phyloP scores from a whole-genome alignment of 768 basidiomycete species.

The Trametes villosa region DNA sequence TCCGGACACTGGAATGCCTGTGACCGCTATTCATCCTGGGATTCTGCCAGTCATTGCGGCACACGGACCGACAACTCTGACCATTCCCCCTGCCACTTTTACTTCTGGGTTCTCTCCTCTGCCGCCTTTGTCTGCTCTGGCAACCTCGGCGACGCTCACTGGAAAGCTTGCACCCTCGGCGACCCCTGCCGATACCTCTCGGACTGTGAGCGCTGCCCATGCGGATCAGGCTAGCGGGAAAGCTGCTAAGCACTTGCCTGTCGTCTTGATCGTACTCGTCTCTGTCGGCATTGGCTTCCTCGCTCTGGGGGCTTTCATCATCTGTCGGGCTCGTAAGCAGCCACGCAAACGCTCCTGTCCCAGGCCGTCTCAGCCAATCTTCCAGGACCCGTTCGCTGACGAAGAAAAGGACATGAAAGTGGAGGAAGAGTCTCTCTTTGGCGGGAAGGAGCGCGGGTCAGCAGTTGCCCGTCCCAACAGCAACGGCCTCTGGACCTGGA shows the following conservation, averaged over 20 bases:
- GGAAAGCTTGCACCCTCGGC: neutral
- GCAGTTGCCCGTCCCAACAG: slow-evolving; percentile 37
- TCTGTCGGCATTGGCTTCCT: slow-evolving; percentile 55
- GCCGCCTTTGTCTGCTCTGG: slow-evolving; percentile 23
- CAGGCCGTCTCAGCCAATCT: slow-evolving; percentile 75
- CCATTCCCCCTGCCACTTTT: neutral
- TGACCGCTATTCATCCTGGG: slow-evolving; percentile 29
- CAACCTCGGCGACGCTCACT: slow-evolving; percentile 2
- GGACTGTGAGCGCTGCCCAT: slow-evolving; percentile 16
- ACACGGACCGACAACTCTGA: slow-evolving; percentile 12
- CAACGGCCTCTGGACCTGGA: slow-evolving; percentile 54
- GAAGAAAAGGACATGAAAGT: slow-evolving; percentile 49
- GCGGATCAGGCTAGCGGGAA: slow-evolving; percentile 4
- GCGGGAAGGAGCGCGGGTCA: slow-evolving; percentile 70
- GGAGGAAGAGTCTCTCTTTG: slow-evolving; percentile 70
- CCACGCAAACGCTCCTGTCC: slow-evolving; percentile 59
- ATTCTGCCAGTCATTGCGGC: slow-evolving; percentile 27
- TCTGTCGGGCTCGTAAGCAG: slow-evolving; percentile 51
- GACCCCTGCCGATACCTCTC: slow-evolving; percentile 10
- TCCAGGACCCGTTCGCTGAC: slow-evolving; percentile 58
- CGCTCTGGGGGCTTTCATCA: slow-evolving; percentile 51
- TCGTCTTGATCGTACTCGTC: slow-evolving; percentile 54
- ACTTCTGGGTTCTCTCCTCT: slow-evolving; percentile 28
- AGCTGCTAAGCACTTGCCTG: slow-evolving; percentile 45
- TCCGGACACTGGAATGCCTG: slow-evolving; percentile 44